These are phyloP conservation scores for Fusarium nanum DNA, from an alignment of 2,329 filamentous ascomycete genomes.

Conservation along the genomic window DNA sequence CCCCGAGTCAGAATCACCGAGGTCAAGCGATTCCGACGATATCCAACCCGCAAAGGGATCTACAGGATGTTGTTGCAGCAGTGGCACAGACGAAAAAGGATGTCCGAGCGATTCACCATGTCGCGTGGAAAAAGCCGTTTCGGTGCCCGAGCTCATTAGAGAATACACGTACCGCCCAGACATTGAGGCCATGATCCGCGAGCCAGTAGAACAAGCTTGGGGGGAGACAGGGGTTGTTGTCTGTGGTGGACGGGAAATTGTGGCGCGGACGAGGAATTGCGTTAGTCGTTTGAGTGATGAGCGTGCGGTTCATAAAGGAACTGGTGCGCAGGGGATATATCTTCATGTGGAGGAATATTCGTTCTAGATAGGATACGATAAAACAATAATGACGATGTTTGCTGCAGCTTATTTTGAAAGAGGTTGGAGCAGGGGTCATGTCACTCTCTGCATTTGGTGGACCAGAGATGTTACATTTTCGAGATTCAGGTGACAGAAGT, in stretches of 20 bases:
- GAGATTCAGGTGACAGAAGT: background rate
- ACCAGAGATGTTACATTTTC: background rate
- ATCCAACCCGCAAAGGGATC: conserved; percentile 28
- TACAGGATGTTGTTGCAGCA: conserved; percentile 42
- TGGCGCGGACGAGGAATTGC: conserved; percentile 64
- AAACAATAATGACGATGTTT: background rate
- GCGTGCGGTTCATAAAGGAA: conserved; percentile 72
- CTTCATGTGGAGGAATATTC: conserved; percentile 71
- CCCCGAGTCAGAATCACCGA: conserved; percentile 6
- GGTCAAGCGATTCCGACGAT: conserved; percentile 38
- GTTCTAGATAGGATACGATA: conserved; percentile 51
- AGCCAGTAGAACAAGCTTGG: conserved; percentile 66
- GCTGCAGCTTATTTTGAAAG: background rate
- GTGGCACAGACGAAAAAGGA: conserved; percentile 15
- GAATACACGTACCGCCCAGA: conserved; percentile 62
- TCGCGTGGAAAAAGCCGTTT: conserved; percentile 11
- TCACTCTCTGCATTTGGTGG: background rate
- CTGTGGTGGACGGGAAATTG: conserved; percentile 68
- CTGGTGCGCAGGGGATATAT: conserved; percentile 71
- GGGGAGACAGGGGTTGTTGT: conserved; percentile 72
- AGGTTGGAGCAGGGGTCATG: background rate
- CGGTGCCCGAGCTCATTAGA: conserved; percentile 51
- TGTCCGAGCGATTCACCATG: conserved; percentile 33
- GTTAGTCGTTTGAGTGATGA: conserved; percentile 69
- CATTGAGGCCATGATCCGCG: conserved; percentile 63